Conservation (phyloP, 306 rosid genomes). For the Senna siamea region DNA sequence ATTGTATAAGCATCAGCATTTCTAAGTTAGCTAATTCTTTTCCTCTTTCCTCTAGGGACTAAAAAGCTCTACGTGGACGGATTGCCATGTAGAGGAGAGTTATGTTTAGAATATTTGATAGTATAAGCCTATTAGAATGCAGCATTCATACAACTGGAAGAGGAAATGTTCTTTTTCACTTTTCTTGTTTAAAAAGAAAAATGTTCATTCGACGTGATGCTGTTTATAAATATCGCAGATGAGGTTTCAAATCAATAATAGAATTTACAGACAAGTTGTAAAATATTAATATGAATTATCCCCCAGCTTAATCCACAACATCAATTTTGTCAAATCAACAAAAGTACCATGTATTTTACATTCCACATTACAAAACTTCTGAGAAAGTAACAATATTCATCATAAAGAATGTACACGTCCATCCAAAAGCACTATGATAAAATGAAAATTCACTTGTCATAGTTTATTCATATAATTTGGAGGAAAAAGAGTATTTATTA, state of each 20-base stretch:
- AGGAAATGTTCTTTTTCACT: neutral
- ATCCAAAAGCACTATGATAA: slow-evolving; percentile 3
- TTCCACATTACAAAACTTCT: slow-evolving; percentile 21
- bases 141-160: slow-evolving; percentile 15
- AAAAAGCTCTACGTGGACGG: neutral
- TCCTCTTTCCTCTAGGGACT: neutral
- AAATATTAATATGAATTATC: neutral
- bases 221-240: neutral
- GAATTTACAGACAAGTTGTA: neutral
- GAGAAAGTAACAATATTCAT: slow-evolving; percentile 19
- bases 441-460: neutral
- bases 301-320: slow-evolving; percentile 2
- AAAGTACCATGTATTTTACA: slow-evolving; percentile 21
- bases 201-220: neutral
- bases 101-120: neutral
- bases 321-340: slow-evolving; percentile 25
- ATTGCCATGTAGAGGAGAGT: neutral
- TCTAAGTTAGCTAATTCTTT: neutral
- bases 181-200: neutral
- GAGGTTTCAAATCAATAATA: neutral
- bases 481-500: neutral
- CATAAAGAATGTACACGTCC: neutral
- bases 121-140: slow-evolving; percentile 20
- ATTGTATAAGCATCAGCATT: slow-evolving; percentile 31
- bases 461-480: slow-evolving; percentile 18